A percentile compares a stretch with the other conserved stretches of the same genome.
Conservation (phyloP, 805 yeast species). For the Yarrowia hollandica region DNA sequence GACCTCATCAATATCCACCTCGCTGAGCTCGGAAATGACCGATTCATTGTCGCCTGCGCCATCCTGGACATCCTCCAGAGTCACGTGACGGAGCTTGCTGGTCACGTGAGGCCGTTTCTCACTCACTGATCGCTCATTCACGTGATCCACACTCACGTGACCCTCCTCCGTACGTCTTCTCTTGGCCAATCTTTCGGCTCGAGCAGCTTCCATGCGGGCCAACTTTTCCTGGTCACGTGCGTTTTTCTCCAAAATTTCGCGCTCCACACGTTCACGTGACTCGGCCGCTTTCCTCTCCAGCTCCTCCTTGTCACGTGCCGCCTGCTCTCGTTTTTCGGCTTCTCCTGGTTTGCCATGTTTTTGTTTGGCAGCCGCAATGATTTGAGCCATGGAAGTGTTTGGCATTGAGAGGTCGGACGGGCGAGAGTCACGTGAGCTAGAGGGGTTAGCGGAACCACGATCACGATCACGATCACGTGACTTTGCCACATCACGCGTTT, state of each 20-base stretch:
- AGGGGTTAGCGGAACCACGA: too few relatives aligned
- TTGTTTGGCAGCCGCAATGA: not conserved
- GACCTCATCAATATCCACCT: not conserved
- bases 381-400: constrained; percentile 6
- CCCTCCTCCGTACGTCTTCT: not conserved
- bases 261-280: constrained; percentile 15
- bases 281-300: not conserved
- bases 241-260: not conserved
- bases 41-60: not conserved
- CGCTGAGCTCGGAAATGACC: constrained; percentile 8
- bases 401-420: constrained; percentile 2
- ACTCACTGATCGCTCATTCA: not conserved
- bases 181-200: constrained; percentile 6
- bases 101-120: constrained; percentile 1
- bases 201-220: not conserved
- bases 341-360: not conserved
- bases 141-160: constrained; percentile 1
- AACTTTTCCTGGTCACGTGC: constrained; percentile 9
- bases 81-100: not conserved
- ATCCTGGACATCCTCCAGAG: not conserved
- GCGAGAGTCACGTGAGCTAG: not conserved
- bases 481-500: not conserved
- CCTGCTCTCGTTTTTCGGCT: not conserved
- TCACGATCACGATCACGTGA: too few relatives aligned
- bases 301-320: not conserved